phyloP scores from a whole-genome alignment of 176 grass and related monocot genomes.

The maize (Zea mays) region Zm-B73-REFERENCE-NAM-5.0 NC_050100.1:67418501-67419000 shows the following conservation, averaged over 20 bases:
- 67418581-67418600: slow-evolving; percentile 21
- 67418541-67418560: slow-evolving; percentile 10
- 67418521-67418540: neutral
- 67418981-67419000: slow-evolving; percentile 42
- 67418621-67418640: slow-evolving; percentile 1
- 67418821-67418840: neutral
- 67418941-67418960: slow-evolving; percentile 69
- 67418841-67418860: neutral
- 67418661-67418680: slow-evolving; percentile 27
- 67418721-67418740: slow-evolving; percentile 56
- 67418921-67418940: slow-evolving; percentile 72
- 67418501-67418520: neutral
- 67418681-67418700: slow-evolving; percentile 72
- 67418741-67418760: slow-evolving; percentile 63
- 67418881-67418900: slow-evolving; percentile 68
- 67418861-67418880: slow-evolving; percentile 56
- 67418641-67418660: neutral
- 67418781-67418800: neutral
- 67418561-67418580: slow-evolving; percentile 5
- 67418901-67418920: slow-evolving; percentile 70
- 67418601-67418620: slow-evolving; percentile 8
- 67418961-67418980: slow-evolving; percentile 44
- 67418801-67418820: neutral
- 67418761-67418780: slow-evolving; percentile 54
- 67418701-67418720: slow-evolving; percentile 67